Percentiles rank a stretch among this genome's conserved stretches.
These are phyloP conservation scores for Tarenaya hassleriana DNA, from an alignment of 345 rosid species.

Conservation along the genomic window DNA sequence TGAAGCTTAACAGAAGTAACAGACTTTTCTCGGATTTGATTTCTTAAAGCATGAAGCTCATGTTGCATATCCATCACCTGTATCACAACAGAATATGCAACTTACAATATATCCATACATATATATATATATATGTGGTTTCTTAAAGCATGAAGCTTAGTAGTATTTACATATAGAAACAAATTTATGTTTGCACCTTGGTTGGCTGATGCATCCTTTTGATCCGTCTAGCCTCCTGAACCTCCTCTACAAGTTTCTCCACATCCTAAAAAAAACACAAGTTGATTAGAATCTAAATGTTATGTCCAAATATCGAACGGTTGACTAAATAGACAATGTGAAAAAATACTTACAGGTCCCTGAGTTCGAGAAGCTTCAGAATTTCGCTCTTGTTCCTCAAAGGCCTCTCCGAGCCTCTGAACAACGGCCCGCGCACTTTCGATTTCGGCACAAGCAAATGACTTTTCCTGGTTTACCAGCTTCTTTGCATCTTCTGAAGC, in stretches of 20 bases:
- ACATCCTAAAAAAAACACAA: constrained; percentile 45
- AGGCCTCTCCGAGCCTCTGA: constrained; percentile 84
- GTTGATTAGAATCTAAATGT: constrained; percentile 1
- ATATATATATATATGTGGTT: too few relatives aligned
- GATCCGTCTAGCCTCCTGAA: constrained; percentile 86
- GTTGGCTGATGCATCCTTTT: constrained; percentile 86
- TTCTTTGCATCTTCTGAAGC: constrained; percentile 99
- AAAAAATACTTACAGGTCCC: constrained; percentile 32
- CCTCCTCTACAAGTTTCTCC: constrained; percentile 67
- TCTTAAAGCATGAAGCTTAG: too few relatives aligned
- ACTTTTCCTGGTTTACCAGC: constrained; percentile 87
- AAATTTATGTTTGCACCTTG: constrained; percentile 46
- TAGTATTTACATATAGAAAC: background rate
- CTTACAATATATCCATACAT: too few relatives aligned
- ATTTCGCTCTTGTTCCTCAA: constrained; percentile 77
- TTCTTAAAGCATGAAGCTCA: constrained; percentile 74
- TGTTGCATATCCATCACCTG: constrained; percentile 94
- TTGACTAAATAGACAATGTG: background rate
- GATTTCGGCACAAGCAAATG: constrained; percentile 98
- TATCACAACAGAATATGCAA: constrained; percentile 10
- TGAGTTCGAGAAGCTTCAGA: constrained; percentile 54
- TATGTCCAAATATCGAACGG: constrained; percentile 2
- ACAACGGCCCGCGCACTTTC: constrained; percentile 97
- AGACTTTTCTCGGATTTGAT: constrained; percentile 77
- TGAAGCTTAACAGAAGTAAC: constrained; percentile 68